Percentiles rank a stretch among this genome's conserved stretches.
Conservation (phyloP, 2,329 filamentous ascomycete genomes). For the Chaetomium globosum region DNA sequence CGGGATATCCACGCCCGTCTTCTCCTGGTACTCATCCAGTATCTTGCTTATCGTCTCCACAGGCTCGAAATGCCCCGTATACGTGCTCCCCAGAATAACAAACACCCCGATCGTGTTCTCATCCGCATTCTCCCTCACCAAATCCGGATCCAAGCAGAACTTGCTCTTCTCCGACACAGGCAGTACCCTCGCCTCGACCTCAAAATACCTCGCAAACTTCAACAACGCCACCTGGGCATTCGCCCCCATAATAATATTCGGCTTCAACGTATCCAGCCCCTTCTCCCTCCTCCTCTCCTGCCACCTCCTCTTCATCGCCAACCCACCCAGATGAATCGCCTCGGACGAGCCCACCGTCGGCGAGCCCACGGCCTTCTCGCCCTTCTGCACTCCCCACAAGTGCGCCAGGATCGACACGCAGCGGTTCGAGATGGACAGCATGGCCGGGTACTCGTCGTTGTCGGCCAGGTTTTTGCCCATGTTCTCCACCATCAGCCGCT, state of each 20-base stretch:
- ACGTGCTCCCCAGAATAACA: slow-evolving; percentile 71
- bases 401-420: slow-evolving; percentile 70
- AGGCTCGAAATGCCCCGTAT: slow-evolving; percentile 73
- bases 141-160: slow-evolving; percentile 63
- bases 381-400: slow-evolving; percentile 64
- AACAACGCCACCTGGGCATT: slow-evolving; percentile 74
- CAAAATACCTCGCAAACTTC: slow-evolving; percentile 74
- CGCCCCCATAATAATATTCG: slow-evolving; percentile 74
- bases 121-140: slow-evolving; percentile 68
- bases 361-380: slow-evolving; percentile 66
- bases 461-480: slow-evolving; percentile 73
- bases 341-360: slow-evolving; percentile 73
- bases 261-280: slow-evolving; percentile 64
- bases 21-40: slow-evolving; percentile 63
- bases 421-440: slow-evolving; percentile 62
- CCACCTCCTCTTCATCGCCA: slow-evolving; percentile 77
- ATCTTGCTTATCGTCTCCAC: slow-evolving; percentile 68
- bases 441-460: slow-evolving; percentile 65
- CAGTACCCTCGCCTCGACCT: slow-evolving; percentile 68
- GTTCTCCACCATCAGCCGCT: slow-evolving; percentile 67
- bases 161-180: slow-evolving; percentile 64
- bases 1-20: slow-evolving; percentile 65
- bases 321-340: slow-evolving; percentile 69
- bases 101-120: slow-evolving; percentile 79
- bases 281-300: slow-evolving; percentile 62